Evolutionary conservation across 2,329 filamentous ascomycete species (phyloP), one percentile per base, ranked within the genome.

Genomic region (Phialocephala subalpina): DNA sequence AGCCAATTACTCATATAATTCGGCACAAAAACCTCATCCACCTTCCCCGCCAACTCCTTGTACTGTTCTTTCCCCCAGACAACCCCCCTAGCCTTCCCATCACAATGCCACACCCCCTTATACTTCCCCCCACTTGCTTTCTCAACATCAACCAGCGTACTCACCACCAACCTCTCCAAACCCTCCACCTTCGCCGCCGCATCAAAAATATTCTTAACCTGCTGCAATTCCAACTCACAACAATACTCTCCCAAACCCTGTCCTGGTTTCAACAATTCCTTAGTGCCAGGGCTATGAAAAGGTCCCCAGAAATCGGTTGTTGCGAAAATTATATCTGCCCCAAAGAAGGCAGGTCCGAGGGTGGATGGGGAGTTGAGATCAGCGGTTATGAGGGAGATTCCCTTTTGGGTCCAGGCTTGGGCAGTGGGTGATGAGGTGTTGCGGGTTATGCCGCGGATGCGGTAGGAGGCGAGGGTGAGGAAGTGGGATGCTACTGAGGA

Each of bases 271-370:
- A 72, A 63, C 3, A 69, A 55, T 14, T 59, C 66, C 9, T 55
- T 53, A 8, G 64, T 73, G 25, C 64, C 36, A 16, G 72, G 72
- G 25, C 71, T 63, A 57, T 67, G 68, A 60, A 73, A 74, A 0
- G 64, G 22, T 9, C 58, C 58, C 70, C 68, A 75, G 69, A 72
- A 73, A 63, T 75, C 79, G 22, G 83, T 86, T 58, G 84, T 79
- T 8, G 77, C 70, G 74, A 86, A 87, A 35, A 85, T 80, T 2
- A 82, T 82, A 65, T 84, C 79, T 1, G 80, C 80, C 29, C 80
- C 80, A 0, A 72, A 69, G 29, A 86, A 71, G 1, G 83, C 83
- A 16, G 69, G 36, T 8, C 74, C 73, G 6, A 86, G 71, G 3
- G 82, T 81, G 6, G 71, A 67, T 14, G 58, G 52, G 66, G 80